Base-by-base conservation (phyloP, 805 yeast species). In the Candida michaelii region DNA sequence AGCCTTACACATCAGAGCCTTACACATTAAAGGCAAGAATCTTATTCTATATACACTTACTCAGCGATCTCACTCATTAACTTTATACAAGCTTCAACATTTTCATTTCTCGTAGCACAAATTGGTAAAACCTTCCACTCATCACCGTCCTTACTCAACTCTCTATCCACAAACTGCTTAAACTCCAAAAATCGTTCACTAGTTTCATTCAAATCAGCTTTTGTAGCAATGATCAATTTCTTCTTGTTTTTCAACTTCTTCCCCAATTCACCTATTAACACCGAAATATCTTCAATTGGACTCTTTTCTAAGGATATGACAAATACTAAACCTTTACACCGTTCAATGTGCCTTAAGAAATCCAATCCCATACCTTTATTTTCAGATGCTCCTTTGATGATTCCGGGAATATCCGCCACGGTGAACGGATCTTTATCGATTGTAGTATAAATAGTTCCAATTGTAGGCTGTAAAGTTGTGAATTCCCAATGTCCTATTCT, bases 371-470 rank as follows among this genome's bases (percentile, higher is more conserved):
- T 83, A 1, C 99, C 99, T 58, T 77, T 83, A 57, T 90, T 86
- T 36, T 80, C 67, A 6, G 81, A 76, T 0, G 99, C 98, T 5
- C 96, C 97, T 60, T 82, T 76, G 46, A 93, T 85, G 34, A 93
- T 85, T 5, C 99, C 99, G 0, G 99, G 99, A 44, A 93, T 93
- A 66, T 93, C 99, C 1, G 98, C 98, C 1, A 93, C 97, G 0
- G 97, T 87, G 59, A 91, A 90, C 4, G 85, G 76, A 3, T 77
- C 79, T 45, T 74, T 73, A 50, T 82, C 86, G 2, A 83, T 75
- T 1, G 83, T 77, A 15, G 81, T 61, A 35, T 74, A 73, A 11
- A 93, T 85, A 0, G 97, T 91, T 3, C 99, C 99, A 37, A 93
- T 79, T 0, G 89, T 83, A 0, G 99, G 99, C 47, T 83, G 88